A percentile compares a stretch with the other conserved stretches of the same genome.
These are phyloP conservation scores for Asterochloris erici DNA, from an alignment of 139 green algal species.

Conservation along the genomic window DNA sequence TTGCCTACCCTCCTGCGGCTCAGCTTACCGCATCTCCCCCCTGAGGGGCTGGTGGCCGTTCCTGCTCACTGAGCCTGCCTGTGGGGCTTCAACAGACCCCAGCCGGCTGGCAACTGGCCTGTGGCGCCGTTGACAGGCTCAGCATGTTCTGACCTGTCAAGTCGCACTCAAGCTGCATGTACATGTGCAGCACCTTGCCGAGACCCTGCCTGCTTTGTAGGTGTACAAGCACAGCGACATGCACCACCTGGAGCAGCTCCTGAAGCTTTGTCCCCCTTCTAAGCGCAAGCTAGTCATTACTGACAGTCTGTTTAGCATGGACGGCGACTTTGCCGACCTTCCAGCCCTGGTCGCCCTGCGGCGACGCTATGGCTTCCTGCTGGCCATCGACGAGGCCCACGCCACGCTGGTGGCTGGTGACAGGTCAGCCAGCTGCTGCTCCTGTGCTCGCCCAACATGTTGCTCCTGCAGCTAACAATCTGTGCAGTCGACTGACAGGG, in stretches of 20 bases:
- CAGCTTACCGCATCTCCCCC: no score
- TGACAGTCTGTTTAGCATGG: slow-evolving; percentile 94
- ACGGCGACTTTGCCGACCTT: slow-evolving; percentile 90
- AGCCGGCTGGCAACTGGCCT: no score
- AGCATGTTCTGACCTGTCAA: no score
- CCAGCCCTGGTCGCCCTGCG: slow-evolving; percentile 61
- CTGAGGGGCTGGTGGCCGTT: no score
- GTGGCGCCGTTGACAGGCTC: no score
- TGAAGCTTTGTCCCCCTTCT: slow-evolving; percentile 28
- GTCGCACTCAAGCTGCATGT: no score
- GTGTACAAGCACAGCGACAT: slow-evolving; percentile 86
- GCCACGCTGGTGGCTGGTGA: slow-evolving; percentile 86
- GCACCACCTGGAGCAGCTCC: slow-evolving; percentile 69
- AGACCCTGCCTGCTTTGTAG: no score
- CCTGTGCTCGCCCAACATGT: neutral
- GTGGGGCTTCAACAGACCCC: no score
- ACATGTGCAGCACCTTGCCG: no score
- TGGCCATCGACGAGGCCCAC: slow-evolving; percentile 93
- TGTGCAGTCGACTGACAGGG: no score
- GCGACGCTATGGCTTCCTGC: slow-evolving; percentile 73
- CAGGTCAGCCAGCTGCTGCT: neutral
- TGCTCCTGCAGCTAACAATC: neutral
- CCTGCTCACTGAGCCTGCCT: no score
- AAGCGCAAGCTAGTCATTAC: slow-evolving; percentile 75
- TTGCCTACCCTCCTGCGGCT: no score